Base-by-base conservation (phyloP, 352 stramenopile species). In the Phytophthora megakarya region DNA sequence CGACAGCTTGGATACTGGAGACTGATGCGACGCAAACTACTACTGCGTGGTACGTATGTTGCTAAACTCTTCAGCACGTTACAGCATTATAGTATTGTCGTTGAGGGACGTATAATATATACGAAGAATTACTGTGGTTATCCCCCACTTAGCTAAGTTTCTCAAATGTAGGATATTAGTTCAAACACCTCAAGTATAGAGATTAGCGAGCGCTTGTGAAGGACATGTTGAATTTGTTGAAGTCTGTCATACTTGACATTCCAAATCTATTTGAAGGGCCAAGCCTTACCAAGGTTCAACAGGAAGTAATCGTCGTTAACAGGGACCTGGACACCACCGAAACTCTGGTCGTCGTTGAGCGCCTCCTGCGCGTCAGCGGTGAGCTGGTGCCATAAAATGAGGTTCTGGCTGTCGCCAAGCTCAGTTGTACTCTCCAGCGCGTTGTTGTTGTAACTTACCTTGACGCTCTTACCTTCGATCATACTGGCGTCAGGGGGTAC, bases 281-380 rank as follows among this genome's bases (percentile, higher is more conserved):
- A 67, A 3, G 61, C 51, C 21, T 55, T 58, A 7, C 28, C 42
- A 3, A 68, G 51, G 21, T 52, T 33, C 8, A 57, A 48, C 21
- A 67, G 13, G 23, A 73, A 76, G 26, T 73, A 61, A 35, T 56
- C 49, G 35, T 73, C 64, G 35, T 76, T 76, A 5, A 68, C n/a
- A 12, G 61, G 61, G 3, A 63, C 61, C 23, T 63, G 25, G 11
- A 53, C 45, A 11, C 19, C n/a, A 3, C 22, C 21, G 28, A 76
- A 76, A 48, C 39, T 76, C n/a, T 40, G 35, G 43, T 64, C 38
- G 44, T 74, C 49, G 35, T 77, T 64, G 13, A 77, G 50, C 11
- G 65, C 65, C 40, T 61, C 55, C 28, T 66, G 65, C 1, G 69
- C 60, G 5, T 35, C 55, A 4, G 37, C 13, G n/a, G 42, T 74